Evolutionary conservation across 1,139 yeast genomes (phyloP).

Genomic region (Magnusiomyces tetraspermus): DNA sequence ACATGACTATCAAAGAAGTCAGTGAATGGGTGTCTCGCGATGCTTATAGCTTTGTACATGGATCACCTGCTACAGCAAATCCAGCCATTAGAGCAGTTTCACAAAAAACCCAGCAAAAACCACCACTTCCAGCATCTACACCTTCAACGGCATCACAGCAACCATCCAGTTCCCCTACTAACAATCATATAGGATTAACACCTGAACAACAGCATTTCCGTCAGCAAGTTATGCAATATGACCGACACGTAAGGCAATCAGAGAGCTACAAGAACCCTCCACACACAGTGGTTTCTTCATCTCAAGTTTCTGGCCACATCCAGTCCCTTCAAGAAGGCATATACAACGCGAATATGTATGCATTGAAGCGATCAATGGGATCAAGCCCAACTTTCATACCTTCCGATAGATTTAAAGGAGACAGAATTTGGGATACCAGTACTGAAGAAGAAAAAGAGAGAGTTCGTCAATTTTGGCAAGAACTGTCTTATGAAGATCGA

Average conservation of each 20-base stretch:
- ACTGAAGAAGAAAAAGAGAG: conserved; percentile 51
- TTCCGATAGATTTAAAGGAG: conserved; percentile 18
- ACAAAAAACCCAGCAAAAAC: too few species aligned
- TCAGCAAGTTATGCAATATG: conserved; percentile 11
- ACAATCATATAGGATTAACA: background rate
- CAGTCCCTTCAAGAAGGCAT: background rate
- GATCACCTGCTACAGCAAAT: background rate
- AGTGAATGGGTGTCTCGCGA: background rate
- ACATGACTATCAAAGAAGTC: background rate
- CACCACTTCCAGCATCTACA: background rate
- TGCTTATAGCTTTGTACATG: background rate
- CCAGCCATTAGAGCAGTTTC: background rate
- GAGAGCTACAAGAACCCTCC: conserved; percentile 1
- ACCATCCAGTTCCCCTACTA: conserved; percentile 13
- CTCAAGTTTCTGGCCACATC: background rate
- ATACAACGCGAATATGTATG: too few species aligned
- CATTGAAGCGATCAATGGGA: too few species aligned
- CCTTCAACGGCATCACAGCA: conserved; percentile 6
- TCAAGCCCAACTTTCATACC: background rate
- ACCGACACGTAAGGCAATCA: conserved; percentile 10
- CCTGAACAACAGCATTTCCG: conserved; percentile 11
- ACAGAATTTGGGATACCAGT: conserved; percentile 50
- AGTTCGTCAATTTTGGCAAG: conserved; percentile 61
- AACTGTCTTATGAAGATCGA: conserved; percentile 51
- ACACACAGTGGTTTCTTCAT: background rate